These are phyloP conservation scores for Poa pratensis DNA, from an alignment of 176 grass and related monocot genomes.

Conservation along the genomic window DNA sequence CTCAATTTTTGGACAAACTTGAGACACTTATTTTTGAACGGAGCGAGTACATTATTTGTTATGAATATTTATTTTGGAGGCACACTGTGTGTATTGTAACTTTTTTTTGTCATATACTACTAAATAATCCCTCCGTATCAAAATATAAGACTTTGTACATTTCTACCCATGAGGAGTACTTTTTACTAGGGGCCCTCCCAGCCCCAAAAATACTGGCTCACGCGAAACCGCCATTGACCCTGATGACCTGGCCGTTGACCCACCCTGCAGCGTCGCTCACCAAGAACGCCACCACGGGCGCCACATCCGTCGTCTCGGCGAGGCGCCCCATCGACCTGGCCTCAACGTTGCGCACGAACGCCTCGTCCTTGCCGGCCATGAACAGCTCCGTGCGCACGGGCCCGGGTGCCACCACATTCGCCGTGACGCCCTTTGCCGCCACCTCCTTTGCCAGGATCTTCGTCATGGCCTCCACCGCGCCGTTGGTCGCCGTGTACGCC, in stretches of 20 bases:
- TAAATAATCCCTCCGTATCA: too few relatives aligned
- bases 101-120: too few relatives aligned
- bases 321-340: conserved; percentile 51
- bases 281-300: conserved; percentile 58
- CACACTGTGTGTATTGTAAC: too few relatives aligned
- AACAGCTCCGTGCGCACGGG: conserved; percentile 63
- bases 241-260: conserved; percentile 66
- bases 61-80: too few relatives aligned
- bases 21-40: too few relatives aligned
- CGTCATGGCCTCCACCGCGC: conserved; percentile 77
- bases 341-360: conserved; percentile 38
- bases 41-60: too few relatives aligned
- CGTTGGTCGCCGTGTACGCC: conserved; percentile 70
- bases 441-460: conserved; percentile 69
- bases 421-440: conserved; percentile 54
- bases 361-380: conserved; percentile 61
- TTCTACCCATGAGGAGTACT: too few relatives aligned
- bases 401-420: conserved; percentile 75
- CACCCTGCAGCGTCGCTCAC: conserved; percentile 47
- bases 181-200: too few relatives aligned
- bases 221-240: conserved; percentile 66
- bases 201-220: neutral
- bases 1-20: too few relatives aligned
- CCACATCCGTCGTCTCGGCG: conserved; percentile 58
- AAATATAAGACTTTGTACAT: too few relatives aligned